A percentile compares a stretch with the other conserved stretches of the same genome.
Evolutionary conservation across 192 early-diverging fungal species (phyloP).

Genomic region (Podila clonocystis): DNA sequence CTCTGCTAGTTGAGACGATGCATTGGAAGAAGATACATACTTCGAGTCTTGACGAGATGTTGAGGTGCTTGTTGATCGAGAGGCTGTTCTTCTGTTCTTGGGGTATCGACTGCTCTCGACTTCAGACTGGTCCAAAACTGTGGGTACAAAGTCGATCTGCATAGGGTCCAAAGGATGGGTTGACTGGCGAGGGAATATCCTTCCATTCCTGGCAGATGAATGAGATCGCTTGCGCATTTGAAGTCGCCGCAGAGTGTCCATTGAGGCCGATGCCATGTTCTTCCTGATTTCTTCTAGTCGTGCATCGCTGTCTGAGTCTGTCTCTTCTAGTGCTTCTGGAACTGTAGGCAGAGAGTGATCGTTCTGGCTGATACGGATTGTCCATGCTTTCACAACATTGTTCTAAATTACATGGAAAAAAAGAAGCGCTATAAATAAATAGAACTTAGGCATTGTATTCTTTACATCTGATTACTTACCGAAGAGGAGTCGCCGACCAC

Average conservation of each 20-base stretch:
- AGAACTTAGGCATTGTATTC: neutral
- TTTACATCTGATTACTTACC: constrained; percentile 3
- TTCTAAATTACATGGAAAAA: neutral
- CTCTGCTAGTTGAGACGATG: too few relatives aligned
- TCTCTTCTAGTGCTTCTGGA: neutral
- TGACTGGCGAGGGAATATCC: neutral
- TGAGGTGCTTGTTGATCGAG: constrained; percentile 4
- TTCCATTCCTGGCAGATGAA: neutral
- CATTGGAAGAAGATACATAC: neutral
- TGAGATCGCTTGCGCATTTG: constrained; percentile 25
- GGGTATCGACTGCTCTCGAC: neutral
- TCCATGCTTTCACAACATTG: constrained; percentile 22
- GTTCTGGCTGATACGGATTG: neutral
- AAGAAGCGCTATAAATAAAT: neutral
- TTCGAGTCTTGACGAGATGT: neutral
- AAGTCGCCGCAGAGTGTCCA: constrained; percentile 21
- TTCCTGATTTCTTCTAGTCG: constrained; percentile 12
- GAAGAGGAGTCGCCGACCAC: neutral
- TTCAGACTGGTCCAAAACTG: constrained; percentile 3
- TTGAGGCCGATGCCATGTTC: constrained; percentile 33
- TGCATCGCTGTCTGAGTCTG: neutral
- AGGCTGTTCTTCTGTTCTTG: neutral
- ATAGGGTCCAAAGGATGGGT: constrained; percentile 19
- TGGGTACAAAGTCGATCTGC: constrained; percentile 37
- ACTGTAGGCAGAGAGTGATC: neutral